These are phyloP conservation scores for Solanum hybrid DNA, from an alignment of 305 asterid species.

Conservation along the genomic window DNA sequence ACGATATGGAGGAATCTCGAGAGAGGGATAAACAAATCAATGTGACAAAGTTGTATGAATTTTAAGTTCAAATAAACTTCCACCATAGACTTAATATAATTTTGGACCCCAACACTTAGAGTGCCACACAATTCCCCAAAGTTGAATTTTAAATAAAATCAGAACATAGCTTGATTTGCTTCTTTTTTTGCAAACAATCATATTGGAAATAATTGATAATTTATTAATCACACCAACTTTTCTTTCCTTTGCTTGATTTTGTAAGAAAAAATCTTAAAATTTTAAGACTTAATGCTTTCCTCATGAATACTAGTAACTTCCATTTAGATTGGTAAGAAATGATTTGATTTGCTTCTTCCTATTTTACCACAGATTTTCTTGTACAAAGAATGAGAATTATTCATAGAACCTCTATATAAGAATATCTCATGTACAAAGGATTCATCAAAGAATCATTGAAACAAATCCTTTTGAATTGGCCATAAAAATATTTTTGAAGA, in stretches of 20 bases:
- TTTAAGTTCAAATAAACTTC: background rate
- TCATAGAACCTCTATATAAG: background rate
- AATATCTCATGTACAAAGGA: background rate
- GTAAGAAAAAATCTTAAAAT: background rate
- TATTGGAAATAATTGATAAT: background rate
- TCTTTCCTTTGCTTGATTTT: background rate
- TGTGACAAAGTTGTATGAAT: background rate
- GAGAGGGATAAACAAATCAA: background rate
- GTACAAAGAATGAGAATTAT: background rate
- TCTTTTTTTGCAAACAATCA: background rate
- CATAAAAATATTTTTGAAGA: background rate
- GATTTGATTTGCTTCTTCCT: background rate
- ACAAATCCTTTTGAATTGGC: background rate
- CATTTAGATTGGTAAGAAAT: background rate
- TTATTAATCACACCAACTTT: background rate
- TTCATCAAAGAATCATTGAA: background rate
- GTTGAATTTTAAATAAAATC: background rate
- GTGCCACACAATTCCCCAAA: background rate
- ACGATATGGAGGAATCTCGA: background rate
- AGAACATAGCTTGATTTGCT: background rate
- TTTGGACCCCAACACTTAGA: background rate
- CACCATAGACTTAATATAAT: background rate
- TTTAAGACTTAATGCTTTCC: background rate
- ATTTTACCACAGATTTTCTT: background rate
- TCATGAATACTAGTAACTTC: background rate